Conservation (phyloP, 2,329 filamentous ascomycete genomes). For the Cadophora sp. region DNA sequence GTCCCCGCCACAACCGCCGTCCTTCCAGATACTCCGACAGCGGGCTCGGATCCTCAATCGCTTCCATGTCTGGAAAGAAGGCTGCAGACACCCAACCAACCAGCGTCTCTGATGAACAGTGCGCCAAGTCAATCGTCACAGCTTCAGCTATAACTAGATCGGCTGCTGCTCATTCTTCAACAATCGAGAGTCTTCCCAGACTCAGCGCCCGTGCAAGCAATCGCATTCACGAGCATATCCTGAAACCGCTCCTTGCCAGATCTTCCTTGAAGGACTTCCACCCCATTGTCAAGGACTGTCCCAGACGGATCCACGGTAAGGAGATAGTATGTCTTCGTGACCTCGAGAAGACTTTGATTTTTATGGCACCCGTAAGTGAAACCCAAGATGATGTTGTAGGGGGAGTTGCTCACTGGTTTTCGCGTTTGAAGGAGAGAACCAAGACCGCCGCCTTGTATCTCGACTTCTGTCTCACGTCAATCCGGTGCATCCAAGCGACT, state of each 20-base stretch:
- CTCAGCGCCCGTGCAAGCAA: slow-evolving; percentile 74
- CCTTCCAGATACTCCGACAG: slow-evolving; percentile 78
- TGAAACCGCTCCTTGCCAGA: slow-evolving; percentile 79
- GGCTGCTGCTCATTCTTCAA: slow-evolving; percentile 55
- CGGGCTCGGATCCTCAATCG: slow-evolving; percentile 84
- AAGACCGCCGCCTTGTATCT: slow-evolving; percentile 76
- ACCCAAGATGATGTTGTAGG: slow-evolving; percentile 61
- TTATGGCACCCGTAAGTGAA: slow-evolving; percentile 91
- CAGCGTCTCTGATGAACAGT: slow-evolving; percentile 46
- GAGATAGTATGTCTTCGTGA: slow-evolving; percentile 91
- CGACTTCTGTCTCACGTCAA: slow-evolving; percentile 88
- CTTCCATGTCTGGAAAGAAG: slow-evolving; percentile 62
- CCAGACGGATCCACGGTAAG: slow-evolving; percentile 79
- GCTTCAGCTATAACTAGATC: slow-evolving; percentile 68
- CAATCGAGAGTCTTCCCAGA: slow-evolving; percentile 58
- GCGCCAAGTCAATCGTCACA: slow-evolving; percentile 49
- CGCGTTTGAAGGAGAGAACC: slow-evolving; percentile 75
- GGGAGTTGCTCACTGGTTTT: slow-evolving; percentile 73
- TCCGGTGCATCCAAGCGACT: slow-evolving; percentile 88
- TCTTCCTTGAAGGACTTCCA: slow-evolving; percentile 80
- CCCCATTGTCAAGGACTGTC: slow-evolving; percentile 78
- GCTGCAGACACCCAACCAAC: slow-evolving; percentile 48
- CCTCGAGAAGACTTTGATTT: slow-evolving; percentile 90
- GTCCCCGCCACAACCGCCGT: slow-evolving; percentile 59
- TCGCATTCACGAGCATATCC: slow-evolving; percentile 80